phyloP scores from a whole-genome alignment of 2,329 filamentous ascomycete species.

The Trichoderma aggressivum region DNA sequence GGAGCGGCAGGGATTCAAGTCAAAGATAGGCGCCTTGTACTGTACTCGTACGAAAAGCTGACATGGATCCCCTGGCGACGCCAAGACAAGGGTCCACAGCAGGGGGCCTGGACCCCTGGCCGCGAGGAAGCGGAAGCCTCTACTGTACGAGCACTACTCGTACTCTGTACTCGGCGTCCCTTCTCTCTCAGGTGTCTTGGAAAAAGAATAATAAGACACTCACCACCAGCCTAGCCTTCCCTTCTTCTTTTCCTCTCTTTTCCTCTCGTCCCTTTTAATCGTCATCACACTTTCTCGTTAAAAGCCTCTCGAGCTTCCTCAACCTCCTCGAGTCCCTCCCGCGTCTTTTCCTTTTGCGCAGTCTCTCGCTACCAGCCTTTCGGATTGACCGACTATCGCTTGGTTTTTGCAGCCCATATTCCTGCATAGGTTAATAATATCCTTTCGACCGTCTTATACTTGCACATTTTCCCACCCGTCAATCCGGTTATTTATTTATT shows the following conservation, averaged over 20 bases:
- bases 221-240: slow-evolving; percentile 6
- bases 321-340: slow-evolving; percentile 16
- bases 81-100: not conserved
- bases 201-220: slow-evolving; percentile 18
- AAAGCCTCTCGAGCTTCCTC: not conserved
- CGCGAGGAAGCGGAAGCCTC: not conserved
- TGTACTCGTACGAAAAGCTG: not conserved
- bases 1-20: not conserved
- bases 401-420: not conserved
- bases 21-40: not conserved
- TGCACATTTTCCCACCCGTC: not conserved
- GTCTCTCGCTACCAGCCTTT: slow-evolving; percentile 17
- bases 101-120: not conserved
- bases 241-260: not conserved
- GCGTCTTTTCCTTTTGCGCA: slow-evolving; percentile 14
- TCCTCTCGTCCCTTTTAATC: slow-evolving; percentile 8
- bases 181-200: not conserved
- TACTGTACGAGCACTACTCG: no score
- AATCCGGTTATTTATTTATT: not conserved
- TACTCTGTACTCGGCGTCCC: not conserved
- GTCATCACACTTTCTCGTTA: slow-evolving; percentile 2
- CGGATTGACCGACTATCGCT: not conserved
- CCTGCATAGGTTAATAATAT: slow-evolving; percentile 7
- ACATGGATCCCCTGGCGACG: not conserved
- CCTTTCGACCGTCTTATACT: slow-evolving; percentile 6